Evolutionary conservation across 1,284 basidiomycete species (phyloP).

Genomic region (Veloboletus limbatus): DNA sequence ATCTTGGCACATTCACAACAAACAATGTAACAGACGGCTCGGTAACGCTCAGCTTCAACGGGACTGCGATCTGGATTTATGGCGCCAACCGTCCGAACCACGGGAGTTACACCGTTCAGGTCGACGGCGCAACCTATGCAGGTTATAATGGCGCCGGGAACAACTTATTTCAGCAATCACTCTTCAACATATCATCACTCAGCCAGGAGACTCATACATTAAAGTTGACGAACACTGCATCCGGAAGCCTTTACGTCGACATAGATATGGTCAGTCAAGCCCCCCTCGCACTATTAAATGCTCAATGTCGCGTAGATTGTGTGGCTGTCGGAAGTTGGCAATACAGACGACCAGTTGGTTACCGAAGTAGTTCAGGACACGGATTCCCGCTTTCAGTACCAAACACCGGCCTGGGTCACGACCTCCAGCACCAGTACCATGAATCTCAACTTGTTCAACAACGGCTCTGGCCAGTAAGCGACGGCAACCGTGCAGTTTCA

Average conservation of each 20-base stretch:
- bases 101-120: slow-evolving; percentile 33
- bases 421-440: slow-evolving; percentile 11
- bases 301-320: slow-evolving; percentile 18
- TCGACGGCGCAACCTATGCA: slow-evolving; percentile 26
- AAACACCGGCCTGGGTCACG: slow-evolving; percentile 24
- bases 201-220: slow-evolving; percentile 28
- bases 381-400: slow-evolving; percentile 31
- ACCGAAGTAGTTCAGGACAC: slow-evolving; percentile 25
- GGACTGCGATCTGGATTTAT: slow-evolving; percentile 36
- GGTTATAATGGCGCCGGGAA: slow-evolving; percentile 9
- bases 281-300: no score
- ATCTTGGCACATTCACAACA: slow-evolving; percentile 31
- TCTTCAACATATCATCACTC: slow-evolving; percentile 31
- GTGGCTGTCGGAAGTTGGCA: slow-evolving; percentile 33
- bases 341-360: slow-evolving; percentile 15
- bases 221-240: slow-evolving; percentile 31
- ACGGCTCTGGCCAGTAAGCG: slow-evolving; percentile 36
- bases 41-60: slow-evolving; percentile 36
- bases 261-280: slow-evolving; percentile 33
- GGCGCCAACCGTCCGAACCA: slow-evolving; percentile 33
- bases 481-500: background rate
- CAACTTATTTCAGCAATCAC: slow-evolving; percentile 24
- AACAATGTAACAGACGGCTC: slow-evolving; percentile 27
- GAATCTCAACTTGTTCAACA: slow-evolving; percentile 25
- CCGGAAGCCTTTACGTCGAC: slow-evolving; percentile 22